A percentile compares a stretch with the other conserved stretches of the same genome.
phyloP scores from a whole-genome alignment of 768 basidiomycete genomes.

The Xerocomellus chrysenteron region DNA sequence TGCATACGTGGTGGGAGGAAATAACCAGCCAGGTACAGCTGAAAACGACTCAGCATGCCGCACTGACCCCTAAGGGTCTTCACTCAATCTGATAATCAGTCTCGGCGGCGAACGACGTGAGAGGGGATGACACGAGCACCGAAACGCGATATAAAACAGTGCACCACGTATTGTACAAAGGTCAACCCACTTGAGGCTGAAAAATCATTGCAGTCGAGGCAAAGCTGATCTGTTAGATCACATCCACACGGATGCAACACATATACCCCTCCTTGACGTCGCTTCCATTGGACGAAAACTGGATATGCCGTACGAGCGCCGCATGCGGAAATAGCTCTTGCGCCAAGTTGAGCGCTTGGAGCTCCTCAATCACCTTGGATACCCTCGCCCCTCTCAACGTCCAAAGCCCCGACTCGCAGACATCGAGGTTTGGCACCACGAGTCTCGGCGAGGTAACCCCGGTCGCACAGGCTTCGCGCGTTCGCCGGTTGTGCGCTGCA shows the following conservation, averaged over 20 bases:
- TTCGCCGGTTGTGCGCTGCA: constrained; percentile 33
- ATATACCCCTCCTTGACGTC: constrained; percentile 42
- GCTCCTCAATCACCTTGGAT: constrained; percentile 37
- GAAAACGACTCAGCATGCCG: background rate
- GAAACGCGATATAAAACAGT: constrained; percentile 69
- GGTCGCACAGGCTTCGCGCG: constrained; percentile 17
- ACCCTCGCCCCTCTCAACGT: constrained; percentile 40
- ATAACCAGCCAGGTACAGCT: constrained; percentile 71
- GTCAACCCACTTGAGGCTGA: constrained; percentile 58
- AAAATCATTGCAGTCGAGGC: constrained; percentile 44
- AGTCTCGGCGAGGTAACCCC: constrained; percentile 25
- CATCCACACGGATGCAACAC: background rate
- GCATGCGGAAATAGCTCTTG: constrained; percentile 43
- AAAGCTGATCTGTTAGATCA: background rate
- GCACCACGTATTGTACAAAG: constrained; percentile 66
- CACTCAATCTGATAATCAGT: constrained; percentile 70
- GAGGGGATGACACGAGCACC: constrained; percentile 57
- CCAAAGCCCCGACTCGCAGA: background rate
- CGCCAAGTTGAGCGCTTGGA: constrained; percentile 37
- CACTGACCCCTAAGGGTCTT: background rate
- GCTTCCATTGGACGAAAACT: constrained; percentile 60
- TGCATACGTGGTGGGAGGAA: constrained; percentile 70
- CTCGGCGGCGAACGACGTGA: constrained; percentile 70
- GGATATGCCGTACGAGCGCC: constrained; percentile 53
- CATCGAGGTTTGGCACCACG: constrained; percentile 27